These are phyloP conservation scores for Cymodocea nodosa DNA, from an alignment of 116 monocot genomes.

Conservation along the genomic window DNA sequence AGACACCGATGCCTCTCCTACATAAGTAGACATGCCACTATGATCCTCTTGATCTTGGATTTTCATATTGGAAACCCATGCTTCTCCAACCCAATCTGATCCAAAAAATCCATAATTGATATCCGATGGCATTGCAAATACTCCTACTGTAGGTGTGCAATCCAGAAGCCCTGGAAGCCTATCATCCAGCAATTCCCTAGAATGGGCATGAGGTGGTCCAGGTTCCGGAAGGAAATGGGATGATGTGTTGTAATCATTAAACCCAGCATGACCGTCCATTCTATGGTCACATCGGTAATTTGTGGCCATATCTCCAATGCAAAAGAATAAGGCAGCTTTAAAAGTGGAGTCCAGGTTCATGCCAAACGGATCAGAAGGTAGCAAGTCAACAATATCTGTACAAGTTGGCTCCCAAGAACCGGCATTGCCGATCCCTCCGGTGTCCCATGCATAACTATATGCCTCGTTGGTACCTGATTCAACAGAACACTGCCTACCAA, in stretches of 20 bases:
- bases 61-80: neutral
- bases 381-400: slow-evolving; percentile 21
- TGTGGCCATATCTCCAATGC: slow-evolving; percentile 18
- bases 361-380: slow-evolving; percentile 35
- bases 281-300: neutral
- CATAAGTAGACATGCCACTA: neutral
- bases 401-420: slow-evolving; percentile 3
- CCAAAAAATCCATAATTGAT: neutral
- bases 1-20: neutral
- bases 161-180: slow-evolving; percentile 3
- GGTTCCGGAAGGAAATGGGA: neutral
- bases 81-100: neutral
- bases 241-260: slow-evolving; percentile 1
- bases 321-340: slow-evolving; percentile 20
- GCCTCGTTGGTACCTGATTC: neutral
- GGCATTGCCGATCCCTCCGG: slow-evolving; percentile 2
- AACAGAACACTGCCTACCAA: neutral
- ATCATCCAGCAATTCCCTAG: slow-evolving; percentile 2
- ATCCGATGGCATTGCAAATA: neutral
- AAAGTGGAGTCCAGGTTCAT: slow-evolving; percentile 24
- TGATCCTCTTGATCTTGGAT: neutral
- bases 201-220: neutral
- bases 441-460: slow-evolving; percentile 3
- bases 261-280: neutral
- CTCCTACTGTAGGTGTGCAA: neutral